Base-by-base conservation (phyloP, 2,329 filamentous ascomycete genomes). In the Bipolaris oryzae region DNA sequence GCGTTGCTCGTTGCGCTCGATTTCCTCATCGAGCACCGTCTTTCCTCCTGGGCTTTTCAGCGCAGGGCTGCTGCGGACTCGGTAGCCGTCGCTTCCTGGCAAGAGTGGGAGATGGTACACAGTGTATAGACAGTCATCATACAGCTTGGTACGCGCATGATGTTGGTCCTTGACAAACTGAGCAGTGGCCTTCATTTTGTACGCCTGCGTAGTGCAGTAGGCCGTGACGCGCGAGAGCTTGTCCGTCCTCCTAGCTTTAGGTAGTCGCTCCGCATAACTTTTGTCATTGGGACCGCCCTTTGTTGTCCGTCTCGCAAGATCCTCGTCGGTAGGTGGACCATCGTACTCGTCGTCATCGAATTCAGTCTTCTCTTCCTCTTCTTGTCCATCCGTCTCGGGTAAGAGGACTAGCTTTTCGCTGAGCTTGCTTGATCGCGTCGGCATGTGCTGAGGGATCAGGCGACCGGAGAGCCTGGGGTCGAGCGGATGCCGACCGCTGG, bases 391-490 rank as follows among this genome's bases (percentile, higher is more conserved):
- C 1, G 92, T 89, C 72, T 97, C 94, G 0, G 95, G 95, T 13
- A 99, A 83, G 34, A 98, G 81, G 0, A 99, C 95, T n/a, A 99
- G 82, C 78, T 98, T 98, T 80, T 98, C 92, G 75, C 91, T 96
- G 62, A 96, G 89, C 76, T 98, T 97, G 25, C 92, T 96, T 35
- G 92, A 96, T 50, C 95, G 86, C 5, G 91, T 89, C 0, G 94
- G 95, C 64, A 97, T 81, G 62, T 86, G 82, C 52, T 84, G 80
- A 49, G 83, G 82, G 0, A 82, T 78, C 44, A 85, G 75, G 78
- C 84, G 81, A 10, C 85, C 83, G 41, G 82, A 81, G 39, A 86
- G 79, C 60, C 82, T 83, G 9, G 82, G 80, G 42, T 85, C 80
- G 51, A 83, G 74, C 9, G 82, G 82, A 81, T 82, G 76, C 67